Evolutionary conservation across 2,329 filamentous ascomycete species (phyloP).

Genomic region (Amauroascus verrucosus): DNA sequence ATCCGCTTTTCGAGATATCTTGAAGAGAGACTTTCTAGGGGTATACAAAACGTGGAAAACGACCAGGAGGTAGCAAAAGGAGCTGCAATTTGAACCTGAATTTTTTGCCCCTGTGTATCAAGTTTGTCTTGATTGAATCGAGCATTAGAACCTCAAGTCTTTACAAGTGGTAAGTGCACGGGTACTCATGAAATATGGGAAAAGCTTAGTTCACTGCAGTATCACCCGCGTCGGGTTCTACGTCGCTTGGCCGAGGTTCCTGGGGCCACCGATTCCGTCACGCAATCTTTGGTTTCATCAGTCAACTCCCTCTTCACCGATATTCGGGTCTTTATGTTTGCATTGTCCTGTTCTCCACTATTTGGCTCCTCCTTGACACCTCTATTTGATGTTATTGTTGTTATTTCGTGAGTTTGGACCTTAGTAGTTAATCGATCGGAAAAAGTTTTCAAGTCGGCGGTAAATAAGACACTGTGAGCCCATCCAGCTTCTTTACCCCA

Average conservation of each 20-base stretch:
- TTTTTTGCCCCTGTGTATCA: no score
- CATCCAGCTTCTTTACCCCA: slow-evolving; percentile 95
- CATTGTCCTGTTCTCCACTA: not conserved
- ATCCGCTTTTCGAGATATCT: no score
- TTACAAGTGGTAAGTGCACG: no score
- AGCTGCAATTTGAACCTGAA: no score
- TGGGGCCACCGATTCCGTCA: not conserved
- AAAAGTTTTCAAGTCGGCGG: slow-evolving; percentile 79
- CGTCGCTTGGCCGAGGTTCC: slow-evolving; percentile 9
- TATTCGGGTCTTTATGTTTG: slow-evolving; percentile 2
- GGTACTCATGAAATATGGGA: not conserved
- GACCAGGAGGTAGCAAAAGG: no score
- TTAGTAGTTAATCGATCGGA: slow-evolving; percentile 50
- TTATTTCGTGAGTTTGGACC: slow-evolving; percentile 25
- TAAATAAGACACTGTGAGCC: slow-evolving; percentile 95
- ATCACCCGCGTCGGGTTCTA: slow-evolving; percentile 9
- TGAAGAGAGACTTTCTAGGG: no score
- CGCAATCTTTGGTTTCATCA: slow-evolving; percentile 4
- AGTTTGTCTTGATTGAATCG: no score
- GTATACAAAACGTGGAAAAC: no score
- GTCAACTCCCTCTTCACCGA: slow-evolving; percentile 15
- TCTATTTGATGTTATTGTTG: not conserved
- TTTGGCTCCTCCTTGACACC: slow-evolving; percentile 2
- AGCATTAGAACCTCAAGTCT: no score
- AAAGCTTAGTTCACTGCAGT: not conserved